Base-by-base conservation (phyloP, 305 asterid genomes). In the Fraxinus platypoda region DNA sequence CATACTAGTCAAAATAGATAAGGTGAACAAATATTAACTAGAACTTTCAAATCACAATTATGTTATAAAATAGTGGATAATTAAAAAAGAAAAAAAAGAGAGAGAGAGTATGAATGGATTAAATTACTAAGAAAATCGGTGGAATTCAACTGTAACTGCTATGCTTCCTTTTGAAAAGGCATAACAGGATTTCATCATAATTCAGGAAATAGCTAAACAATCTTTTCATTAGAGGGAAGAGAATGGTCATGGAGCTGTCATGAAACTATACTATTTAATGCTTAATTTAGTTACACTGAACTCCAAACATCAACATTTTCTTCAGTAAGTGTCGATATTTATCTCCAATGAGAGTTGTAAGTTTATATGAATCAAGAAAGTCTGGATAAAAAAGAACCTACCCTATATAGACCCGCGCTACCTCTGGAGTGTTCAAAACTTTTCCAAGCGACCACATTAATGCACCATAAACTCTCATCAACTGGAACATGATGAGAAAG, bases 361-460 rank as follows among this genome's bases (percentile, higher is more conserved):
- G 30, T 21, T 21, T 21, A 8, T 21, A 25, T 62, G 71, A 62
- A 23, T 66, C 74, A 25, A 25, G 74, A 26, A 25, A 66, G n/a
- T 19, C 28, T 21, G 30, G 17, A 66, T 28, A 9, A 66, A 62
- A 80, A 80, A 73, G 38, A 59, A 78, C 93, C 21, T 88, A 95
- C 99, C 99, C 99, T 49, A 95, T 90, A 81, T 95, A 95, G 68
- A 95, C 99, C n/a, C 99, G 97, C 72, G 89, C 81, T 34, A 95
- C 98, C 88, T 95, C 99, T 5, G 98, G 99, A 37, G 97, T 93
- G 84, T 93, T 89, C 74, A 95, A 83, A 85, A 95, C 98, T 88
- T 95, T 95, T 49, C 99, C 99, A 73, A 95, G 98, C 15, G 99
- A 94, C 99, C 99, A 95, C 99, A 93, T 95, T 30, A 95, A 84